Evolutionary conservation across 257 asterid genomes (phyloP).

Genomic region (Penstemon eatonii): DNA sequence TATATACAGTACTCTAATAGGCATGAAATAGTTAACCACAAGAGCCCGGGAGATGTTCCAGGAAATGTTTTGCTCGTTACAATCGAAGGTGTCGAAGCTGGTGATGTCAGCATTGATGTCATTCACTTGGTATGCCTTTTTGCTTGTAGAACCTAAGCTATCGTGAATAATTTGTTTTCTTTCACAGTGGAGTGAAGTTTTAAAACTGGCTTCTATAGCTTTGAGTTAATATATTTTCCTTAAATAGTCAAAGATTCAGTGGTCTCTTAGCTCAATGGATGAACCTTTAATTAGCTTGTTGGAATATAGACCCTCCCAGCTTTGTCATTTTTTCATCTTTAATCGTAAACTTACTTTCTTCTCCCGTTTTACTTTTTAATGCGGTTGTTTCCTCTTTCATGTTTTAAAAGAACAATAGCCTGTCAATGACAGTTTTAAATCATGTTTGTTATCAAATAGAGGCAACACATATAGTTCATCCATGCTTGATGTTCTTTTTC

Average conservation of each 20-base stretch:
- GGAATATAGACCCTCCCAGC: background rate
- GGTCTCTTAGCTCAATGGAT: background rate
- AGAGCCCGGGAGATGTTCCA: slow-evolving; percentile 79
- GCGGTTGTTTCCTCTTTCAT: background rate
- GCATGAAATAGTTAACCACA: slow-evolving; percentile 80
- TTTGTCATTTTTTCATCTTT: background rate
- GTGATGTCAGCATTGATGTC: slow-evolving; percentile 84
- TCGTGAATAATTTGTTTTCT: slow-evolving; percentile 8
- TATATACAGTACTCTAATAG: slow-evolving; percentile 84
- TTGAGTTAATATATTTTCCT: slow-evolving; percentile 7
- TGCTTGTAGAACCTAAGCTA: background rate
- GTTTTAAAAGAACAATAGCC: background rate
- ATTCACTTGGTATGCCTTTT: slow-evolving; percentile 67
- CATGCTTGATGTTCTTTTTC: slow-evolving; percentile 21
- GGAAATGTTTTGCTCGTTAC: slow-evolving; percentile 85
- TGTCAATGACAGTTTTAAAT: slow-evolving; percentile 9
- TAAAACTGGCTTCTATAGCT: background rate
- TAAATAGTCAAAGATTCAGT: background rate
- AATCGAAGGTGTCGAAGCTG: slow-evolving; percentile 85
- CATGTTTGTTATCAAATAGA: slow-evolving; percentile 3
- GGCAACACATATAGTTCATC: slow-evolving; percentile 8
- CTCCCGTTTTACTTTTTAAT: background rate
- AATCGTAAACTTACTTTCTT: slow-evolving; percentile 7
- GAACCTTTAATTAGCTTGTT: slow-evolving; percentile 14
- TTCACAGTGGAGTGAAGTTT: slow-evolving; percentile 6